Evolutionary conservation across 257 asterid species (phyloP), one percentile per base, ranked within the genome.

Genomic region (Nicotiana tomentosiformis): DNA sequence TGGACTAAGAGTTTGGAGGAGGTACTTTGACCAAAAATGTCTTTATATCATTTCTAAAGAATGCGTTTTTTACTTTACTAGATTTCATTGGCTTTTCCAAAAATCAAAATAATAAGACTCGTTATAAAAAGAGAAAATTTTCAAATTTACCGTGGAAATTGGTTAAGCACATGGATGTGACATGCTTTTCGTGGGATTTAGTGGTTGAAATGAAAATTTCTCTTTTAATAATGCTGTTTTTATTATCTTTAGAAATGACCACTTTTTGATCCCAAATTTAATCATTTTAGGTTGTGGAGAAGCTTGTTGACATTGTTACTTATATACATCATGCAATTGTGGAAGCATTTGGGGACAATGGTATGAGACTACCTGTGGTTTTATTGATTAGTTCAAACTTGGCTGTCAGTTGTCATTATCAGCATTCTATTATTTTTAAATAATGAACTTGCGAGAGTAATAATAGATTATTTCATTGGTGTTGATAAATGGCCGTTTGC

Each of bases 1-100:
- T 96, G 99, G 99, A 89, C 98, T 49, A 96, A 95, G 89, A 89
- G 90, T 83, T 88, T 92, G 93, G 99, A 92, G 86, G 98, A 96
- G 99, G 99, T 96, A 91, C 78, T 64, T 78, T 58, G 23, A 68
- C 66, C 23, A 65, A 33, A 39, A 33, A 46, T 51, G 8, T 65
- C 29, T 20, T 51, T 66, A 30, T 46, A 17, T 26, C 30, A 33
- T 62, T 81, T 62, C 66, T 72, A 49, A 65, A 23, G 30, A 74
- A 53, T 30, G 39, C 11, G 17, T 32, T 33, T 55, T 51, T 66
- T 18, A 72, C 17, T 72, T 43, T 18, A 18, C 57, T 53, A 12
- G 64, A 16, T 16, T 18, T 57, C 10, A 57, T 57, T 57, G 16
- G 1, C 46, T 49, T 74, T 26, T 26, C 43, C 20, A 26, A 1